phyloP scores from a whole-genome alignment of 208 protist genomes.

The Herpetomonas samuelpessoai region DNA sequence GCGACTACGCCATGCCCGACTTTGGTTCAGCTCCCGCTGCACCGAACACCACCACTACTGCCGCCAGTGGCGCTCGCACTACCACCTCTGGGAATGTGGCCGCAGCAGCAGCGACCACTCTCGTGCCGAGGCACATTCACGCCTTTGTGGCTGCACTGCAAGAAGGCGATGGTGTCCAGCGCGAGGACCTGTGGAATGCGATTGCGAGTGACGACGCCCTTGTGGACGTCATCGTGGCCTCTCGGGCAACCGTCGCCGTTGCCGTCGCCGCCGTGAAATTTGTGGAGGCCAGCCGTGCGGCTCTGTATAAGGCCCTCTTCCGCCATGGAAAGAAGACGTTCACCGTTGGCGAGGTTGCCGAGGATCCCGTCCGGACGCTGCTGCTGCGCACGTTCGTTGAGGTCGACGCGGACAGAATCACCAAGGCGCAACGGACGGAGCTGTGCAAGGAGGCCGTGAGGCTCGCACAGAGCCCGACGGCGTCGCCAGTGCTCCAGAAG shows the following conservation, averaged over 20 bases:
- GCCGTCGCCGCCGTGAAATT: conserved; percentile 23
- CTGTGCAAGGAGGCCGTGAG: conserved; percentile 16
- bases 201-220: conserved; percentile 30
- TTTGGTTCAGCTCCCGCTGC: conserved; percentile 36
- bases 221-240: background rate
- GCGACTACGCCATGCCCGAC: conserved; percentile 64
- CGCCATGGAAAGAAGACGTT: conserved; percentile 9
- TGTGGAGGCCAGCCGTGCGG: background rate
- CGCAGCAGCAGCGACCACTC: too few species aligned
- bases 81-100: too few species aligned
- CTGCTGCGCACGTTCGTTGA: conserved; percentile 77
- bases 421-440: conserved; percentile 14
- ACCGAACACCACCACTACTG: background rate
- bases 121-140: conserved; percentile 38
- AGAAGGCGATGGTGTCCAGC: conserved; percentile 67
- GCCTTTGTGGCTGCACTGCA: conserved; percentile 64
- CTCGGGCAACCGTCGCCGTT: conserved; percentile 12
- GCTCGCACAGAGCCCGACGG: conserved; percentile 62
- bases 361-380: conserved; percentile 62
- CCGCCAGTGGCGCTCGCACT: background rate
- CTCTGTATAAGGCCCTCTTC: background rate
- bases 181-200: conserved; percentile 49
- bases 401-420: conserved; percentile 25
- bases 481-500: conserved; percentile 81
- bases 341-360: conserved; percentile 37